Conservation (phyloP, 2,329 filamentous ascomycete genomes). For the Claviceps pusilla region DNA sequence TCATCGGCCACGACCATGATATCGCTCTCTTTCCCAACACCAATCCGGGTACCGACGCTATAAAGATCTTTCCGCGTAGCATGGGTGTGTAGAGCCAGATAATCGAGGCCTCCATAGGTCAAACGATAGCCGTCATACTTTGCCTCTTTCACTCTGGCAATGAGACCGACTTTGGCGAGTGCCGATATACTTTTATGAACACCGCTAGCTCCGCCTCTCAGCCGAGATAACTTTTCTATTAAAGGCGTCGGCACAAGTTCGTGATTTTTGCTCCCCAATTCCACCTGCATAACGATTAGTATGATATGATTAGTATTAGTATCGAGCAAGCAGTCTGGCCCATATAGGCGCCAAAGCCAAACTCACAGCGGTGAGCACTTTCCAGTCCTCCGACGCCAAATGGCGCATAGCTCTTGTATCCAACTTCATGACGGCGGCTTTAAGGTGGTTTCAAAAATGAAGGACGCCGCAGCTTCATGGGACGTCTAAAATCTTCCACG, state of each 20-base stretch:
- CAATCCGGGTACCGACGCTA: slow-evolving; percentile 85
- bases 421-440: slow-evolving; percentile 58
- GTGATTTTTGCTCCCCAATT: slow-evolving; percentile 89
- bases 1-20: slow-evolving; percentile 86
- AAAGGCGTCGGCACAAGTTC: slow-evolving; percentile 86
- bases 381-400: slow-evolving; percentile 84
- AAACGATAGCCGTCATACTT: slow-evolving; percentile 96
- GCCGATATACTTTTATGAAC: slow-evolving; percentile 79
- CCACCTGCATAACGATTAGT: slow-evolving; percentile 47
- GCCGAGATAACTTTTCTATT: slow-evolving; percentile 69
- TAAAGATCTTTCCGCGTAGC: slow-evolving; percentile 68
- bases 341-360: slow-evolving; percentile 4
- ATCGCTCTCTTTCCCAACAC: slow-evolving; percentile 94
- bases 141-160: slow-evolving; percentile 85
- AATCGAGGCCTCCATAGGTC: slow-evolving; percentile 92
- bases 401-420: slow-evolving; percentile 90
- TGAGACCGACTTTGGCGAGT: slow-evolving; percentile 81
- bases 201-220: slow-evolving; percentile 61
- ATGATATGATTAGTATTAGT: slow-evolving; percentile 1
- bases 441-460: background rate
- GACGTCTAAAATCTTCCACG: background rate
- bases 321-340: background rate
- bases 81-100: slow-evolving; percentile 86
- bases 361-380: slow-evolving; percentile 77
- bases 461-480: background rate